phyloP scores from a whole-genome alignment of 176 grass and related monocot species.

The Urochloa ruziziensis region DNA sequence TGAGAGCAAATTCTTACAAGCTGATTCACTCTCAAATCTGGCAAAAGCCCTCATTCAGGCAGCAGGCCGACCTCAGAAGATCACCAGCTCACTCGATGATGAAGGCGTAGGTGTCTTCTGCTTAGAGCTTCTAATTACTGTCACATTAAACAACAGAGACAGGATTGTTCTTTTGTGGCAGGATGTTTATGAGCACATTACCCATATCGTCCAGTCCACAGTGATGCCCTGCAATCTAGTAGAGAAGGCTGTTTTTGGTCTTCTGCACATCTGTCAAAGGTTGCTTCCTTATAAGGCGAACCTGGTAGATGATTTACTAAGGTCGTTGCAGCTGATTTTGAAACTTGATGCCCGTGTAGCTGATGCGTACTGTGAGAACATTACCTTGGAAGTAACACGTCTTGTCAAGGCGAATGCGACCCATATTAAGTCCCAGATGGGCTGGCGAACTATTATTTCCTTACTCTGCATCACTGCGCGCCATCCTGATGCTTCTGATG shows the following conservation, averaged over 20 bases:
- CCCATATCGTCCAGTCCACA: conserved; percentile 89
- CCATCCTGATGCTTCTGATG: conserved; percentile 96
- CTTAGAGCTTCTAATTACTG: conserved; percentile 85
- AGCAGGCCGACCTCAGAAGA: conserved; percentile 79
- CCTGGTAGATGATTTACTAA: conserved; percentile 85
- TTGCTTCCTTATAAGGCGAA: conserved; percentile 98
- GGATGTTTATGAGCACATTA: conserved; percentile 89
- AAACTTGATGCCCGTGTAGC: conserved; percentile 99
- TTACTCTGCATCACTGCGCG: conserved; percentile 90
- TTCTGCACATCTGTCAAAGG: conserved; percentile 88
- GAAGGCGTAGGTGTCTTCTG: conserved; percentile 87
- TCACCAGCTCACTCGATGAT: conserved; percentile 69
- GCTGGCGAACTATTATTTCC: conserved; percentile 90
- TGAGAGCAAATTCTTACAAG: conserved; percentile 96
- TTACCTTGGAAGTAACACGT: conserved; percentile 82
- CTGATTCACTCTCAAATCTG: conserved; percentile 76
- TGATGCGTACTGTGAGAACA: conserved; percentile 98
- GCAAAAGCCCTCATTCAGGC: conserved; percentile 72
- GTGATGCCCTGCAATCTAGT: conserved; percentile 97
- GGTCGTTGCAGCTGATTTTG: conserved; percentile 79
- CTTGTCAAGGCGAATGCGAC: conserved; percentile 89
- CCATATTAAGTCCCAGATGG: conserved; percentile 93
- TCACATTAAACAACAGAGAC: conserved; percentile 96
- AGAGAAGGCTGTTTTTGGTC: conserved; percentile 95
- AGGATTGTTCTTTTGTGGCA: conserved; percentile 93